Evolutionary conservation across 2,329 filamentous ascomycete species (phyloP).

Genomic region (Aspergillus viridinutans): DNA sequence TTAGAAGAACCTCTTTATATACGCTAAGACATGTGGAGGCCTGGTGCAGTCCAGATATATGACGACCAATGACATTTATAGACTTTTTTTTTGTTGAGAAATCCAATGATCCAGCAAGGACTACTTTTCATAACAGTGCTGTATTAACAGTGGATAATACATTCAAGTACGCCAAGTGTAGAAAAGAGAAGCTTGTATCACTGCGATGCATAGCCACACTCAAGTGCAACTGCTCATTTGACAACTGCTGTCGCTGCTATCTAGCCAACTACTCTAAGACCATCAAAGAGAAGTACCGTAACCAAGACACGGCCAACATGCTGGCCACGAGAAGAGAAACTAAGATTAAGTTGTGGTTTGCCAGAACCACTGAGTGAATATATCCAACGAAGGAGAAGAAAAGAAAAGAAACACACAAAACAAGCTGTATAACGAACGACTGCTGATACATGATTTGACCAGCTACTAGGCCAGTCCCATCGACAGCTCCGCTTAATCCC

Average conservation of each 20-base stretch:
- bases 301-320: not conserved
- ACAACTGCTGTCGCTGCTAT: not conserved
- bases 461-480: not conserved
- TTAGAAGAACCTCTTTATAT: not conserved
- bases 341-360: conserved; percentile 1
- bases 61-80: not conserved
- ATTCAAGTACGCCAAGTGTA: not conserved
- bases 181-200: not conserved
- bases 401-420: not conserved
- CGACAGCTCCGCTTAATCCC: conserved; percentile 6
- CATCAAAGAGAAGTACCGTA: not conserved
- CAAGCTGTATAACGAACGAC: not conserved
- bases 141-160: not conserved
- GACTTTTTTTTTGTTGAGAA: not conserved
- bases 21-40: not conserved
- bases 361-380: conserved; percentile 9
- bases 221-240: not conserved
- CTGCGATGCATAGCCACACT: not conserved
- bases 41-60: not conserved
- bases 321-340: not conserved
- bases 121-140: too few relatives aligned
- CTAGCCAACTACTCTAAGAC: not conserved
- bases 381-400: not conserved
- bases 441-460: not conserved
- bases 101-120: too few relatives aligned